phyloP scores from a whole-genome alignment of 2,329 filamentous ascomycete genomes.

The Didymella segeticola region DNA sequence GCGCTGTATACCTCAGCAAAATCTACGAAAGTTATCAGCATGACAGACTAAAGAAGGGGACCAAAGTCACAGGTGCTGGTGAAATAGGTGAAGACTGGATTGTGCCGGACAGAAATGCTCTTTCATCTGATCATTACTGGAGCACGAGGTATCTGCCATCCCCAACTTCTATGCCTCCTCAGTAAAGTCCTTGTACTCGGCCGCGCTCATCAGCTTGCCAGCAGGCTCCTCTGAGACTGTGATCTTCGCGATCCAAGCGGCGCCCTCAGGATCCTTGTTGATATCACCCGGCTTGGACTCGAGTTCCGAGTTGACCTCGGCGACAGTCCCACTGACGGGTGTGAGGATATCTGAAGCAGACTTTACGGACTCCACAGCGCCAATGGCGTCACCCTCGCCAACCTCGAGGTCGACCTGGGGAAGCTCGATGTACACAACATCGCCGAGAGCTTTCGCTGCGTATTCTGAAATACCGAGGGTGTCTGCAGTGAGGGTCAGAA shows the following conservation, averaged over 20 bases:
- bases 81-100: no score
- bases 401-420: conserved; percentile 74
- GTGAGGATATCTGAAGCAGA: conserved; percentile 97
- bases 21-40: no score
- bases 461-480: conserved; percentile 87
- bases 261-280: conserved; percentile 87
- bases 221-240: conserved; percentile 72
- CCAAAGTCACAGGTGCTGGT: no score
- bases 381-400: conserved; percentile 79
- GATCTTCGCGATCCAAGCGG: conserved; percentile 94
- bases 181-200: conserved; percentile 79
- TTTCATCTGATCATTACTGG: no score
- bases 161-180: conserved; percentile 49
- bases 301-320: conserved; percentile 74
- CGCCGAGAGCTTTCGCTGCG: conserved; percentile 89
- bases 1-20: no score
- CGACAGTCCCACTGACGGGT: conserved; percentile 79
- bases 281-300: conserved; percentile 87
- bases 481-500: conserved; percentile 49
- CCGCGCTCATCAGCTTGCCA: conserved; percentile 71
- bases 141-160: no score
- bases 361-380: conserved; percentile 97
- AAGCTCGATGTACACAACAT: conserved; percentile 97
- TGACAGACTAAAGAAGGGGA: no score
- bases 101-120: no score